These are phyloP conservation scores for Verticillium longisporum DNA, from an alignment of 2,329 filamentous ascomycete species.

Conservation along the genomic window DNA sequence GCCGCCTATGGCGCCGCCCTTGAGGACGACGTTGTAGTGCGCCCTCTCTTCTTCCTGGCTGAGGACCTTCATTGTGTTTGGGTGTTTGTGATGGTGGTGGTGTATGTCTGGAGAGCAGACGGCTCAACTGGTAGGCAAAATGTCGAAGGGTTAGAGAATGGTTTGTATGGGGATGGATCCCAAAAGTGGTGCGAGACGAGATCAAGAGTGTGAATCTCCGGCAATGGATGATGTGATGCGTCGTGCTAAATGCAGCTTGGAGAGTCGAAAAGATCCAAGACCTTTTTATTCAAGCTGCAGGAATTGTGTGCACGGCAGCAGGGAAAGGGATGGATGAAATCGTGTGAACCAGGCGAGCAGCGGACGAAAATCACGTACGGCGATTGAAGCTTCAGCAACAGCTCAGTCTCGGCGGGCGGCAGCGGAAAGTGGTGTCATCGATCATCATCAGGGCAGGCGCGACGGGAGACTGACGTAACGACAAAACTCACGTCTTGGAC, in stretches of 20 bases:
- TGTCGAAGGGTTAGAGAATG: no score
- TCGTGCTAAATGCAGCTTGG: background rate
- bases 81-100: background rate
- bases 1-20: constrained; percentile 72
- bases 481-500: background rate
- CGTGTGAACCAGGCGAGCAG: background rate
- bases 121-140: no score
- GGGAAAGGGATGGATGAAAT: background rate
- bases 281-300: background rate
- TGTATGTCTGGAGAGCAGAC: background rate
- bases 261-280: background rate
- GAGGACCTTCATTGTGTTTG: constrained; percentile 79
- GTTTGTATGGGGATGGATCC: no score
- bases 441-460: background rate
- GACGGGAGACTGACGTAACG: background rate
- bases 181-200: no score
- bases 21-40: constrained; percentile 77
- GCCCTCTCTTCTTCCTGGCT: constrained; percentile 86
- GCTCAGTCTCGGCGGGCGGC: background rate
- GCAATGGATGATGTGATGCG: background rate
- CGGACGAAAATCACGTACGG: background rate
- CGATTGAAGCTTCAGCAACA: background rate
- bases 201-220: no score
- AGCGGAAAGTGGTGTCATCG: background rate
- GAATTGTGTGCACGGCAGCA: background rate